phyloP scores from a whole-genome alignment of 108 stramenopile species.

The Schizochytrium sp. region DNA sequence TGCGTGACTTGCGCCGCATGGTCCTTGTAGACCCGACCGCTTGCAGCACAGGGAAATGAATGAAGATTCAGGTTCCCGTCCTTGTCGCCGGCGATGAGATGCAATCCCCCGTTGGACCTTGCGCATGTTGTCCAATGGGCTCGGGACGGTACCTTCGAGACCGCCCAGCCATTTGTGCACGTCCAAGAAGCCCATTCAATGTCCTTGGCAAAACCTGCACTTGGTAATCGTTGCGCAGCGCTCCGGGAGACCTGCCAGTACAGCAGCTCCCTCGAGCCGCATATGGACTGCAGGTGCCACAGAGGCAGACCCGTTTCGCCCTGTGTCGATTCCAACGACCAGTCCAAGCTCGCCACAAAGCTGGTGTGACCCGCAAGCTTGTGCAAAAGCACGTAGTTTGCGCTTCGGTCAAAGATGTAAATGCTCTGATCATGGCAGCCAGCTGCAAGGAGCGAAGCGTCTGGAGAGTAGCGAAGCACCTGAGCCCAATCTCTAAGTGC shows the following conservation, averaged over 20 bases:
- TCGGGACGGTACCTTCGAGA: not conserved
- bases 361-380: not conserved
- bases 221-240: not conserved
- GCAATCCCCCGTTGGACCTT: not conserved
- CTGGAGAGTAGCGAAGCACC: not conserved
- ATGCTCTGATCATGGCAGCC: not conserved
- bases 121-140: not conserved
- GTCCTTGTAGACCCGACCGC: not conserved
- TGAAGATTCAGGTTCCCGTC: not conserved
- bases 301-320: not conserved
- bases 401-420: not conserved
- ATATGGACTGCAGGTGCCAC: not conserved
- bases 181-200: not conserved
- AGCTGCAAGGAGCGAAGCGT: not conserved
- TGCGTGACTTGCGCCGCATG: not conserved
- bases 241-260: not conserved
- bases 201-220: not conserved
- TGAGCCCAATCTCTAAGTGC: not conserved
- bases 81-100: not conserved
- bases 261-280: not conserved
- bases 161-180: not conserved
- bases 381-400: not conserved
- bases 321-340: not conserved
- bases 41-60: not conserved
- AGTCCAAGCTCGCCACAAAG: not conserved